Evolutionary conservation across 1,284 basidiomycete species (phyloP), one percentile per base, ranked within the genome.

Genomic region (Moesziomyces parantarcticus): DNA sequence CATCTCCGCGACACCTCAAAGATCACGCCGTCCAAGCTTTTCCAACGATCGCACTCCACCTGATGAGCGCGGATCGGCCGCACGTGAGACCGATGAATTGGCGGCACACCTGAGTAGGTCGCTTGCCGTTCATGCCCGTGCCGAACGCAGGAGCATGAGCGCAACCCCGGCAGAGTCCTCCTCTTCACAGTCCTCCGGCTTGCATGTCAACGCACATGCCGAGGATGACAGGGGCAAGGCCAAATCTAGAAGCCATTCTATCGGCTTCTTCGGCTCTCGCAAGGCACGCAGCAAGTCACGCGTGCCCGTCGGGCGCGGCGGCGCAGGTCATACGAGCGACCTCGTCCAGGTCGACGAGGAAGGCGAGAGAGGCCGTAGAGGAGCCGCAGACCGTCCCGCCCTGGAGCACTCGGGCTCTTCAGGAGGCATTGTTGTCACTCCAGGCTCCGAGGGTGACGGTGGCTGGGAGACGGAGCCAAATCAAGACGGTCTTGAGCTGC

Each of bases 401-500:
- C n/a, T 61, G n/a, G 49, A 58, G 25, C 48, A 42, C 5, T 61
- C 58, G 1, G 57, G 52, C 5, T 62, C 67, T 3, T 62, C 58
- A 0, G 56, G 58, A 18, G 49, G 47, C 2, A 40, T 63, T 7
- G 63, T 54, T 5, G 52, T 66, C 41, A 59, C 67, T 4, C 74
- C 70, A 9, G 68, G 68, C 5, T 75, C 72, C 11, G 69, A 68
- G 54, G 34, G 46, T 3, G 67, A 67, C 18, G 47, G 47, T 20
- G 67, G 61, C 1, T 67, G 57, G 52, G 69, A 77, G 26, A 61
- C 55, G 3, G 69, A 66, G 29, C 56, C 60, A 11, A 36, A 47
- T 6, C 73, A 75, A 20, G 63, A 75, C n/a, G 82, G 82, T 1
- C 49, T 83, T 1, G 77, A 78, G 32, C 65, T 83, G 29, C 69